Conservation (phyloP, 139 green algal genomes). For the Tetraselmis chui region DNA sequence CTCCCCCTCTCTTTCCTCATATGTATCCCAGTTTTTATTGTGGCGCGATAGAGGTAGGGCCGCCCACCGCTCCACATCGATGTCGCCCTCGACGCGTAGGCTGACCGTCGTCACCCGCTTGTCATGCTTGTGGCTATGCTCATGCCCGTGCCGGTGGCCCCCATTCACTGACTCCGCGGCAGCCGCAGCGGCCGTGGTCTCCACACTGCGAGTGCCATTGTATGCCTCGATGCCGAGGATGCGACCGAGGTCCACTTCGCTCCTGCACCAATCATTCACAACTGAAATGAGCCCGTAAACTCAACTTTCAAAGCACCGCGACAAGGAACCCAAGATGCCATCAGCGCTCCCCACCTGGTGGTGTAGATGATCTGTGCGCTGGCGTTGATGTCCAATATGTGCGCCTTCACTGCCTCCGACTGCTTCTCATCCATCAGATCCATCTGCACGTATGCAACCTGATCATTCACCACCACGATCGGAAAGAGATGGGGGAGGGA, state of each 20-base stretch:
- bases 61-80: constrained; percentile 32
- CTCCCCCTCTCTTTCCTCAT: neutral
- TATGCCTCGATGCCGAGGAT: constrained; percentile 49
- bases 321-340: neutral
- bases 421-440: constrained; percentile 48
- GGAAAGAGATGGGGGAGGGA: neutral
- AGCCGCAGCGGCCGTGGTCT: neutral
- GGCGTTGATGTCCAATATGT: constrained; percentile 61
- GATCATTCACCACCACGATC: neutral
- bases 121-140: constrained; percentile 23
- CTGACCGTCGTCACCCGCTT: constrained; percentile 27
- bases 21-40: neutral
- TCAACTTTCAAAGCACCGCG: no score
- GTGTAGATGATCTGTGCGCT: constrained; percentile 50
- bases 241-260: constrained; percentile 47
- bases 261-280: neutral
- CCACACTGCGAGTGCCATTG: neutral
- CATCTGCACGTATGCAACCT: constrained; percentile 30
- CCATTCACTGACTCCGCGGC: neutral
- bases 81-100: constrained; percentile 12
- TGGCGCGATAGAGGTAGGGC: constrained; percentile 44
- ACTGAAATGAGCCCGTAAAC: no score
- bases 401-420: constrained; percentile 20
- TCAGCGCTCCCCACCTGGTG: constrained; percentile 14
- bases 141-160: constrained; percentile 10